Percentiles rank a stretch among this genome's conserved stretches.
phyloP scores from a whole-genome alignment of 106 monocot genomes.

The Xerophyta viscosa region DNA sequence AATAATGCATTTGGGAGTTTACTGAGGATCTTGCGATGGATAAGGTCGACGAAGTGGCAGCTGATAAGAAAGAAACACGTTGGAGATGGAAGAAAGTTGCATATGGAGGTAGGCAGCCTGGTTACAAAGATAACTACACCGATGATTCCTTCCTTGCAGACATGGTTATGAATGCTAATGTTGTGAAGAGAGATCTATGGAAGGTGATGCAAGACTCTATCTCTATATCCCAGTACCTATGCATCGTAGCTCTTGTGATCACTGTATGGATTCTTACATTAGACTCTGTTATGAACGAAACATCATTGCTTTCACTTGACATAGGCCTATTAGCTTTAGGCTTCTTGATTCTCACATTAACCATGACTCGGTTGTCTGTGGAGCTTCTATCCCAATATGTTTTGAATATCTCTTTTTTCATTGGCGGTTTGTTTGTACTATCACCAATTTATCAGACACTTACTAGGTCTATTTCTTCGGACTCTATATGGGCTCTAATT shows the following conservation, averaged over 20 bases:
- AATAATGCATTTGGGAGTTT: too few species aligned
- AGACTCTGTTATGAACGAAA: conserved; percentile 50
- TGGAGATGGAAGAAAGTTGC: conserved; percentile 87
- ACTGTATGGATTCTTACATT: conserved; percentile 79
- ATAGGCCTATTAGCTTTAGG: conserved; percentile 48
- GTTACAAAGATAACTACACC: conserved; percentile 86
- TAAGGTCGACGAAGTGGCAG: conserved; percentile 20
- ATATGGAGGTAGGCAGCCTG: conserved; percentile 87
- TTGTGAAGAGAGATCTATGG: conserved; percentile 71
- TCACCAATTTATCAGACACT: conserved; percentile 84
- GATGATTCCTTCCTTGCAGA: conserved; percentile 84
- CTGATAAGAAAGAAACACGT: conserved; percentile 1
- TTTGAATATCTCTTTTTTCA: conserved; percentile 72
- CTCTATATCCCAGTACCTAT: conserved; percentile 83
- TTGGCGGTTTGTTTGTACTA: conserved; percentile 64
- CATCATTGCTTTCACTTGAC: conserved; percentile 61
- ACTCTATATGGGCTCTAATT: conserved; percentile 81
- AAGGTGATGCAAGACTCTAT: conserved; percentile 82
- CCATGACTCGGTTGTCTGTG: conserved; percentile 33
- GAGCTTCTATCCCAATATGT: conserved; percentile 42
- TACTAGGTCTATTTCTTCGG: conserved; percentile 87
- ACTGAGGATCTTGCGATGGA: too few species aligned
- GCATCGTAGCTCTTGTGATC: conserved; percentile 64
- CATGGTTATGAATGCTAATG: conserved; percentile 96
- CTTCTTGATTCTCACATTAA: conserved; percentile 54